Evolutionary conservation across 768 basidiomycete genomes (phyloP).

Genomic region (Rhizopogon salebrosus): DNA sequence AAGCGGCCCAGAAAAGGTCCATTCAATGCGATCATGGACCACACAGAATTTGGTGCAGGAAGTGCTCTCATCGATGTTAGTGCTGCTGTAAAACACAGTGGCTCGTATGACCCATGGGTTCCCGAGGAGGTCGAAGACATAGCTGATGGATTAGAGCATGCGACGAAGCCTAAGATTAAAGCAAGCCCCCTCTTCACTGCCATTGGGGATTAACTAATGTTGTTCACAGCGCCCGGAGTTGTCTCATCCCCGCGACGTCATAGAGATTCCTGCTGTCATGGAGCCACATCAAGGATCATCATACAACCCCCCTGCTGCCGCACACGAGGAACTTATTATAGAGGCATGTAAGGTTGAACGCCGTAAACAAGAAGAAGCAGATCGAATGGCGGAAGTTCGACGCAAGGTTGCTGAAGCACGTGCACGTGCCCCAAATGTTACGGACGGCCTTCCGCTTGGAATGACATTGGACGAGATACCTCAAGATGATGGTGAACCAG

Average conservation of each 20-base stretch:
- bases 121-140: constrained; percentile 31
- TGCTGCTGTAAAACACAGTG: constrained; percentile 64
- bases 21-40: constrained; percentile 66
- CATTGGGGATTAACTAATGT: not conserved
- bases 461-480: constrained; percentile 56
- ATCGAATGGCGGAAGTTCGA: constrained; percentile 48
- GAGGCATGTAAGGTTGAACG: constrained; percentile 66
- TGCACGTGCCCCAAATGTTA: constrained; percentile 24
- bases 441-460: constrained; percentile 43
- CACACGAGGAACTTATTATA: constrained; percentile 67
- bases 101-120: constrained; percentile 63
- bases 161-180: constrained; percentile 45
- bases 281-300: constrained; percentile 81
- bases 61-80: constrained; percentile 60
- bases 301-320: constrained; percentile 78
- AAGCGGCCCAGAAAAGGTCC: constrained; percentile 69
- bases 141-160: constrained; percentile 34
- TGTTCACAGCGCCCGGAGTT: constrained; percentile 41
- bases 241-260: constrained; percentile 42
- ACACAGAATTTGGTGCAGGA: constrained; percentile 60
- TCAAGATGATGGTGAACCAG: constrained; percentile 35
- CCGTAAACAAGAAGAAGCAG: constrained; percentile 46
- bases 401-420: constrained; percentile 50
- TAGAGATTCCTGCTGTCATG: constrained; percentile 59
- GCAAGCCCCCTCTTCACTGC: constrained; percentile 26